Percentiles rank a stretch among this genome's conserved stretches.
These are phyloP conservation scores for Apiospora rasikravindrae DNA, from an alignment of 2,329 filamentous ascomycete species.

Conservation along the genomic window DNA sequence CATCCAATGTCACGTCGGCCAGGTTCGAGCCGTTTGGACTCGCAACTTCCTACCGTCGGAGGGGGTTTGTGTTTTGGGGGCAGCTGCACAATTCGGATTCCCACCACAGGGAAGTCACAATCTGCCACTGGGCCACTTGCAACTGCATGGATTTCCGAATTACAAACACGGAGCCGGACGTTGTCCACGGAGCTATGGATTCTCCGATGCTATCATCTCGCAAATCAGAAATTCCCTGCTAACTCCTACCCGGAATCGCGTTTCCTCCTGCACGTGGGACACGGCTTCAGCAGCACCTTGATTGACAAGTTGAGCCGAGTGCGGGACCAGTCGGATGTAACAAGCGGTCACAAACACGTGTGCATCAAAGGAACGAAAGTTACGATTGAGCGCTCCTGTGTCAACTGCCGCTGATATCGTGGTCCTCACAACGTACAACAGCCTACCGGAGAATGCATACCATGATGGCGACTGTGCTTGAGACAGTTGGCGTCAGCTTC, in stretches of 20 bases:
- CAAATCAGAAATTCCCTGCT: neutral
- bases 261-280: neutral
- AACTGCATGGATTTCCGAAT: neutral
- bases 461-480: slow-evolving; percentile 11
- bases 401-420: slow-evolving; percentile 11
- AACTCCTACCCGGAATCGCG: neutral
- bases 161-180: neutral
- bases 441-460: neutral
- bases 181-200: neutral
- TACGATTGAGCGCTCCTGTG: neutral
- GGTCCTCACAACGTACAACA: neutral
- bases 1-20: neutral
- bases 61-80: neutral
- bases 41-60: neutral
- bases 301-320: slow-evolving; percentile 1
- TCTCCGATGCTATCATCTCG: too few species aligned
- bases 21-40: neutral
- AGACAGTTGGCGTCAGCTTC: slow-evolving; percentile 17
- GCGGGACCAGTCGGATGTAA: slow-evolving; percentile 1
- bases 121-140: neutral
- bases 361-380: neutral
- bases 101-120: neutral
- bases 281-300: neutral
- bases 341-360: neutral
- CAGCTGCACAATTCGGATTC: neutral